These are phyloP conservation scores for Termitomyces sp. DNA, from an alignment of 768 basidiomycete genomes.

Conservation along the genomic window DNA sequence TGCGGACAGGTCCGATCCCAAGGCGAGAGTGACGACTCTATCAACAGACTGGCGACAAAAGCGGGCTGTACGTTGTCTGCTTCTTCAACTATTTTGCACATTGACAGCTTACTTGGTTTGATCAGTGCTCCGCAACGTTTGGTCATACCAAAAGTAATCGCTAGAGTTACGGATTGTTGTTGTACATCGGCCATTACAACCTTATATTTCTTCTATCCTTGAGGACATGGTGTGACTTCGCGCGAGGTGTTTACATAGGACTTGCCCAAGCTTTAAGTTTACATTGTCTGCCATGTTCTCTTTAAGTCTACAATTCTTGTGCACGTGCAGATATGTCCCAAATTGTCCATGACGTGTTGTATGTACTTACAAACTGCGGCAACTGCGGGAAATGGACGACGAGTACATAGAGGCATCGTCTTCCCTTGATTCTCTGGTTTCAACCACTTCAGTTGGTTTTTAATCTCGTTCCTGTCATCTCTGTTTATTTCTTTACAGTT, in stretches of 20 bases:
- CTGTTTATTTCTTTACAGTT: slow-evolving; percentile 24
- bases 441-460: slow-evolving; percentile 41
- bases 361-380: slow-evolving; percentile 6
- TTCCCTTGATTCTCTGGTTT: slow-evolving; percentile 41
- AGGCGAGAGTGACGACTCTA: slow-evolving; percentile 93
- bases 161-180: slow-evolving; percentile 11
- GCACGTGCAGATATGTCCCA: slow-evolving; percentile 1
- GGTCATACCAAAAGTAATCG: slow-evolving; percentile 89
- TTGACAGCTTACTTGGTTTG: background rate
- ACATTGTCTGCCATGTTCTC: background rate
- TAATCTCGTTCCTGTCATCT: background rate
- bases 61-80: slow-evolving; percentile 74
- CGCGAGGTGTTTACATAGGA: background rate
- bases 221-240: background rate
- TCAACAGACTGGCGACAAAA: slow-evolving; percentile 94
- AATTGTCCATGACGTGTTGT: slow-evolving; percentile 8
- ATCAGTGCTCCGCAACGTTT: slow-evolving; percentile 91
- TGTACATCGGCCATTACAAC: slow-evolving; percentile 11
- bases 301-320: background rate
- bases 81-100: background rate
- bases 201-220: background rate
- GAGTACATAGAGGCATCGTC: slow-evolving; percentile 20
- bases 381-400: slow-evolving; percentile 16
- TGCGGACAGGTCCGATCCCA: slow-evolving; percentile 91
- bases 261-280: background rate